Percentiles rank a stretch among this genome's conserved stretches.
Conservation (phyloP, 352 stramenopile genomes). For the Phytopythium vexans region DNA sequence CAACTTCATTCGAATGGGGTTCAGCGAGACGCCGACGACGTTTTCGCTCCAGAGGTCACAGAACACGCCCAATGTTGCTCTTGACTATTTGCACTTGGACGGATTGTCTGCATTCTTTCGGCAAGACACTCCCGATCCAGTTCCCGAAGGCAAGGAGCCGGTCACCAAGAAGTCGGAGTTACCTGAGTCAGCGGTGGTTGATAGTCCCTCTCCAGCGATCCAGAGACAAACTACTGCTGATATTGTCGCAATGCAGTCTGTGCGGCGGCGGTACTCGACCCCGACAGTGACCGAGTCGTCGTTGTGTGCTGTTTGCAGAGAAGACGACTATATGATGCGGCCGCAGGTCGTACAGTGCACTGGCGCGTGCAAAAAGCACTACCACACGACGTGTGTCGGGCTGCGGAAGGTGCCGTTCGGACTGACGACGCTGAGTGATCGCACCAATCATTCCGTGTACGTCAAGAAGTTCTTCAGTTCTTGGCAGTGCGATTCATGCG, state of each 20-base stretch:
- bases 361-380: conserved; percentile 44
- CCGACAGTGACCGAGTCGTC: conserved; percentile 24
- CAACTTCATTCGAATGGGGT: conserved; percentile 81
- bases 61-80: conserved; percentile 69
- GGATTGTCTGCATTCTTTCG: conserved; percentile 49
- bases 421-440: conserved; percentile 77
- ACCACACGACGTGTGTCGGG: conserved; percentile 75
- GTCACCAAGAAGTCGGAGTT: conserved; percentile 9
- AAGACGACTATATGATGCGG: conserved; percentile 84
- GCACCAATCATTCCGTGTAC: conserved; percentile 75
- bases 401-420: conserved; percentile 80
- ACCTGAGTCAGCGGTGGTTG: not conserved
- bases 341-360: conserved; percentile 65
- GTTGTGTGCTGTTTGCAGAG: conserved; percentile 56
- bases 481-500: conserved; percentile 69
- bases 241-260: conserved; percentile 70
- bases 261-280: conserved; percentile 46
- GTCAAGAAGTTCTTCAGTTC: conserved; percentile 82
- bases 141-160: conserved; percentile 16
- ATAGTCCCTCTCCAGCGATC: conserved; percentile 14
- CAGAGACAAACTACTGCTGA: conserved; percentile 64
- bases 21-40: conserved; percentile 64
- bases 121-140: conserved; percentile 19
- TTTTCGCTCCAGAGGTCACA: conserved; percentile 78
- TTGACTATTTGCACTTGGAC: conserved; percentile 73